phyloP scores from a whole-genome alignment of 768 basidiomycete species.

The Termitomyces sp. region DNA sequence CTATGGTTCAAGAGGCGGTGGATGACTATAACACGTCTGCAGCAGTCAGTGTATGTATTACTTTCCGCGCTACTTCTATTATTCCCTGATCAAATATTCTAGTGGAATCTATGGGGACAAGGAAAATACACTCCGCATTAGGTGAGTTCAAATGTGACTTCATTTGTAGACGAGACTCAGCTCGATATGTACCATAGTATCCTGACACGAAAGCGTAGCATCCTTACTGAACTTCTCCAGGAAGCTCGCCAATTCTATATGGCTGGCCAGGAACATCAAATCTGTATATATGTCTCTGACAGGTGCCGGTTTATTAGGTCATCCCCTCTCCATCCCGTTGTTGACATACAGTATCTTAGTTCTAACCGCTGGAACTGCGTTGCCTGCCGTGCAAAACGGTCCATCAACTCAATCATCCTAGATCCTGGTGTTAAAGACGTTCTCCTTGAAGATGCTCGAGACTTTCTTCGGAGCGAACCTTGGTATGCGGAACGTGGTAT shows the following conservation, averaged over 20 bases:
- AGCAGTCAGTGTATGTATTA: conserved; percentile 6
- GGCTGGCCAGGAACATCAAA: conserved; percentile 30
- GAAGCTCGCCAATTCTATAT: conserved; percentile 36
- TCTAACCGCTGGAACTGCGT: conserved; percentile 42
- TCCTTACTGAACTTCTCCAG: conserved; percentile 33
- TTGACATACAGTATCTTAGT: not conserved
- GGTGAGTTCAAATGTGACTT: conserved; percentile 1
- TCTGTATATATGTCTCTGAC: conserved; percentile 38
- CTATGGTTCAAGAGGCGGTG: conserved; percentile 28
- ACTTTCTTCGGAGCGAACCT: conserved; percentile 49
- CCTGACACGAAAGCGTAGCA: conserved; percentile 28
- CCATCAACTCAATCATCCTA: conserved; percentile 51
- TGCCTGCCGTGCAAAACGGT: conserved; percentile 48
- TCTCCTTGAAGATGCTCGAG: conserved; percentile 52
- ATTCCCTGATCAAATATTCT: not conserved
- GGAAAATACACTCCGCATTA: conserved; percentile 13
- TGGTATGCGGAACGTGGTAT: conserved; percentile 68
- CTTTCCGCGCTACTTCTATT: not conserved
- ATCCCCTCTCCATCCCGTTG: not conserved
- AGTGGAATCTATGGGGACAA: conserved; percentile 11
- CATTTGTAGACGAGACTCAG: not conserved
- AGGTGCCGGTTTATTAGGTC: conserved; percentile 17
- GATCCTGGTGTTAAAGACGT: conserved; percentile 51
- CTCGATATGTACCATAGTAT: conserved; percentile 24
- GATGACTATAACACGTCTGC: conserved; percentile 18